Percentiles rank a stretch among this genome's conserved stretches.
phyloP scores from a whole-genome alignment of 495 filamentous ascomycete genomes.

The Entonaema liquescens region DNA sequence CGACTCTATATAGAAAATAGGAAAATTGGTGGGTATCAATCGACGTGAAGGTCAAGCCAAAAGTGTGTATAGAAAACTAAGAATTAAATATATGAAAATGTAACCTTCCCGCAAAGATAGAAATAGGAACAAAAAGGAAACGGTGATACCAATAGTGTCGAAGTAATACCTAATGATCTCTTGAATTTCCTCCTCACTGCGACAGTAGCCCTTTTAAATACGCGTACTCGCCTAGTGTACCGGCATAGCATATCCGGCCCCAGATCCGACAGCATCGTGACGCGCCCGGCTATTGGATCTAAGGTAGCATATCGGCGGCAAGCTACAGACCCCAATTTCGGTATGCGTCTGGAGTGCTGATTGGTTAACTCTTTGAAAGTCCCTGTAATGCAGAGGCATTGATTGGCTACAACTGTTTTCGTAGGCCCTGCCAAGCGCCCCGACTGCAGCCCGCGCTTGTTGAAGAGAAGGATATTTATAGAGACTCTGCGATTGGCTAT shows the following conservation, averaged over 20 bases:
- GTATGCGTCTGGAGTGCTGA: background rate
- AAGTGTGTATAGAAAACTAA: background rate
- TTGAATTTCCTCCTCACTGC: background rate
- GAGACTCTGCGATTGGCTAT: background rate
- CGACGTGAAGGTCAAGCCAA: background rate
- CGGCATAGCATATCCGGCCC: background rate
- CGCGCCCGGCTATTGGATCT: conserved; percentile 20
- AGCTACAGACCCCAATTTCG: conserved; percentile 1
- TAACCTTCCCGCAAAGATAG: conserved; percentile 23
- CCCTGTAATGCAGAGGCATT: conserved; percentile 17
- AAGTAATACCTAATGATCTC: background rate
- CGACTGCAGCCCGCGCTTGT: conserved; percentile 10
- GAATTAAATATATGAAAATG: conserved; percentile 19
- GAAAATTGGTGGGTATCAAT: background rate
- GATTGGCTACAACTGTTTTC: conserved; percentile 20
- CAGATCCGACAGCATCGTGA: conserved; percentile 16
- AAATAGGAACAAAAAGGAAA: conserved; percentile 15
- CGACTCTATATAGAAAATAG: background rate
- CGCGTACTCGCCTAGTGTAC: background rate
- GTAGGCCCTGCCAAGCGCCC: conserved; percentile 15
- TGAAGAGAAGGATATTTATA: conserved; percentile 9
- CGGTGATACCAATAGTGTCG: background rate
- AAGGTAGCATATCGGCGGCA: conserved; percentile 17
- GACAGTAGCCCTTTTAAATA: conserved; percentile 11
- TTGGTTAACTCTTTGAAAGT: conserved; percentile 1